Evolutionary conservation across 805 yeast species (phyloP).

Genomic region (Wickerhamiella domercqiae): DNA sequence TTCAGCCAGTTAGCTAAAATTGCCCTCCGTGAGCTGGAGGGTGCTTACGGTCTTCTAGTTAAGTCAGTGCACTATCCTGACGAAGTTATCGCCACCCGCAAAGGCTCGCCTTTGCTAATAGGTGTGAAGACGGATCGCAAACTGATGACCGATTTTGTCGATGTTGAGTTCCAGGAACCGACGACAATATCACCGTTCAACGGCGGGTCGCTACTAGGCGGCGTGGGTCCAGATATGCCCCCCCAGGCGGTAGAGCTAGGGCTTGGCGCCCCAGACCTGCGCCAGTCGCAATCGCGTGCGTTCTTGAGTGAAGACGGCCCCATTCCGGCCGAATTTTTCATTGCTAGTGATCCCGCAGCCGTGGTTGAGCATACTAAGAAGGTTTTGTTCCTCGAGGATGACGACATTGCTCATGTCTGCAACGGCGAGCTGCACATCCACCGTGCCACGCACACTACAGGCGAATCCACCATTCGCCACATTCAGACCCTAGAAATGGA

Average conservation of each 20-base stretch:
- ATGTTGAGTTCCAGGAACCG: conserved; percentile 83
- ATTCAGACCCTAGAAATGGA: conserved; percentile 96
- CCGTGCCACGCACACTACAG: conserved; percentile 74
- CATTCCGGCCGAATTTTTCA: conserved; percentile 86
- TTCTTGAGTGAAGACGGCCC: conserved; percentile 92
- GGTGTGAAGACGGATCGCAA: conserved; percentile 92
- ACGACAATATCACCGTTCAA: conserved; percentile 9
- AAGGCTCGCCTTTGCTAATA: conserved; percentile 91
- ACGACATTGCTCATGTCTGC: conserved; percentile 94
- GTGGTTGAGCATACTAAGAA: conserved; percentile 94
- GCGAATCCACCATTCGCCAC: conserved; percentile 81
- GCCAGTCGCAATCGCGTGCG: conserved; percentile 92
- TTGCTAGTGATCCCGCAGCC: conserved; percentile 94
- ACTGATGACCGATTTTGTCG: conserved; percentile 94
- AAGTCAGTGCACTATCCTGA: conserved; percentile 87
- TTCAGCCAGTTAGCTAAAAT: conserved; percentile 86
- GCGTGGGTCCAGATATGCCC: conserved; percentile 18
- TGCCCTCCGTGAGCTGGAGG: conserved; percentile 84
- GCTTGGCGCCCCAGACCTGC: conserved; percentile 28
- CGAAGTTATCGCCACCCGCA: conserved; percentile 92
- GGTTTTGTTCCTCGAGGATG: conserved; percentile 91
- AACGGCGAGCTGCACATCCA: conserved; percentile 98
- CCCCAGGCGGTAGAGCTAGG: conserved; percentile 43
- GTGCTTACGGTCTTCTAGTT: conserved; percentile 91
- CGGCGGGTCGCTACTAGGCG: conserved; percentile 13